Base-by-base conservation (phyloP, 805 yeast species). In the Metschnikowia dekortorum region DNA sequence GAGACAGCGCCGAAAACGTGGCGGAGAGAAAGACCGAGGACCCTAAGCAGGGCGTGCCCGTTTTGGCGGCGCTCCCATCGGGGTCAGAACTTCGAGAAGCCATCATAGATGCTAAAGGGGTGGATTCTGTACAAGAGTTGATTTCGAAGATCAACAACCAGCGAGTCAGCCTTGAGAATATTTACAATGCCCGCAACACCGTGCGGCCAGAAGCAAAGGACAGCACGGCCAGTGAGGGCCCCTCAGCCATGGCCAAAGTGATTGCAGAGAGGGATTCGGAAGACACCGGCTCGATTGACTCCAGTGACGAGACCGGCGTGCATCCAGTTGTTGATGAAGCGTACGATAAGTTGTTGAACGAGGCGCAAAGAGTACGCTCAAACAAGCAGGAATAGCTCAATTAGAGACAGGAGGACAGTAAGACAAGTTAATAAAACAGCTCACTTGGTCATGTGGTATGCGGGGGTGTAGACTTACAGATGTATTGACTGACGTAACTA, bases 31-130 rank as follows among this genome's bases (percentile, higher is more conserved):
- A 41, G 26, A 39, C 29, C n/a, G 56, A 48, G 14, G 57, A 44
- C 9, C 34, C 35, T 10, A 54, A 48, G 37, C 42, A 41, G 7
- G 54, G 51, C 11, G 49, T 64, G 6, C 74, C 75, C 4, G 57
- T 64, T 5, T 61, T 73, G 32, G 65, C 70, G 46, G 70, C 66
- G 5, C 67, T 80, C 47, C 85, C 85, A 1, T 75, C 83, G 0
- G 84, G 84, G 1, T 65, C 78, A 1, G 80, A 79, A 55, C 68
- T 80, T 28, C 61, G 84, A 40, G 82, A 79, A 53, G 82, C 83
- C 0, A 84, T 87, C 29, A 83, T 86, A 48, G 80, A 81, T 51
- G 89, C 90, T 3, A 85, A 85, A 59, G 92, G 92, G 55, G 82
- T 85, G 48, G 83, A 83, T 53, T 79, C 85, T 28, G 85, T 85